Conservation (phyloP, 1,284 basidiomycete genomes). For the Athelia sp. region DNA sequence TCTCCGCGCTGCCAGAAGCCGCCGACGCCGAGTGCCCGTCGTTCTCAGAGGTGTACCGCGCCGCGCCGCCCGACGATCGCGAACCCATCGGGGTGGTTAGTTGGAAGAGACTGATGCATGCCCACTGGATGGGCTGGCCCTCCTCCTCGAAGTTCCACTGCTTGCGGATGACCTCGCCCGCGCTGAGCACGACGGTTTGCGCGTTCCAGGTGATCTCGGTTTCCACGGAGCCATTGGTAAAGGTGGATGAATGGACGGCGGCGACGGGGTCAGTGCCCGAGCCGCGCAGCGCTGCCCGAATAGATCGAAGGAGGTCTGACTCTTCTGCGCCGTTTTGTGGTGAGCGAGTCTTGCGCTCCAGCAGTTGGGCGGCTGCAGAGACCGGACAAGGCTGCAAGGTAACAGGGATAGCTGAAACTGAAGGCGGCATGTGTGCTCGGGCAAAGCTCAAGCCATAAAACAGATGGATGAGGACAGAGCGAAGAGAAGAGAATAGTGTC, state of each 20-base stretch:
- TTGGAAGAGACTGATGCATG: conserved; percentile 71
- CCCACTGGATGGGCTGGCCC: conserved; percentile 69
- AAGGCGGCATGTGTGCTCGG: not conserved
- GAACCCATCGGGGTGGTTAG: conserved; percentile 21
- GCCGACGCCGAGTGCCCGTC: conserved; percentile 13
- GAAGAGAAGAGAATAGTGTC: too few relatives aligned
- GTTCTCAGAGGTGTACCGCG: conserved; percentile 31
- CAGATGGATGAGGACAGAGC: too few relatives aligned
- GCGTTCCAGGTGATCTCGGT: conserved; percentile 70
- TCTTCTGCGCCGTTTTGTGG: conserved; percentile 16
- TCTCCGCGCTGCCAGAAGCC: conserved; percentile 15
- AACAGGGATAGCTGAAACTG: conserved; percentile 19
- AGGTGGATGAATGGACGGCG: conserved; percentile 32
- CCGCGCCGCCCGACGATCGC: conserved; percentile 28
- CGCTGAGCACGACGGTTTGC: conserved; percentile 60
- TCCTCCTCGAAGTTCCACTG: conserved; percentile 74
- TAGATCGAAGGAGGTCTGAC: conserved; percentile 45
- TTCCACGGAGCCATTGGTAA: conserved; percentile 21
- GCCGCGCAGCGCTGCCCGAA: conserved; percentile 46
- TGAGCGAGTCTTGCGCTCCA: conserved; percentile 12
- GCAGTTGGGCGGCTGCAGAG: conserved; percentile 24
- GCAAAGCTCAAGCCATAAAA: not conserved
- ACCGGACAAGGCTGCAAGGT: conserved; percentile 29
- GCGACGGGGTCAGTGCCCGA: conserved; percentile 34
- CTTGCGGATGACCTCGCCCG: conserved; percentile 66